Evolutionary conservation across 331 rosid genomes (phyloP).

Genomic region (Spiraea crenata): DNA sequence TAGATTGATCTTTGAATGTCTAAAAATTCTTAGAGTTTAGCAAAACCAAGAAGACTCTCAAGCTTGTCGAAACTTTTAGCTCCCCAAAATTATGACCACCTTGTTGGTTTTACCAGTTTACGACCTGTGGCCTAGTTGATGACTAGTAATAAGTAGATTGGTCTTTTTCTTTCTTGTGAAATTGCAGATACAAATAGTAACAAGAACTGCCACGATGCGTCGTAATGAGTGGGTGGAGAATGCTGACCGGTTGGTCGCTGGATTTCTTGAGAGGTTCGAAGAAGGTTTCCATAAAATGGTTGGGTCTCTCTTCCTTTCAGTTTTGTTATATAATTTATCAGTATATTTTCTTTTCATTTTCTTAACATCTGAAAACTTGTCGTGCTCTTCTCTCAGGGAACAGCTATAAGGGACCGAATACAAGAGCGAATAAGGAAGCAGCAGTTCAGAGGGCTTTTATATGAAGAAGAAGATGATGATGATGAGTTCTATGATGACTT

Average conservation of each 20-base stretch:
- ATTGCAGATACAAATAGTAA: conserved; percentile 69
- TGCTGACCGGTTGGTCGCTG: conserved; percentile 92
- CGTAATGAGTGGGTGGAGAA: conserved; percentile 95
- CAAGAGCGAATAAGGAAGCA: conserved; percentile 69
- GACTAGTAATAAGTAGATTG: neutral
- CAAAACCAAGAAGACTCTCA: neutral
- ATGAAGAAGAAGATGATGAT: conserved; percentile 48
- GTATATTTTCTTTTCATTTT: neutral
- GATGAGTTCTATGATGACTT: conserved; percentile 45
- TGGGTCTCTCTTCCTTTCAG: neutral
- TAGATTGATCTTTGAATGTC: neutral
- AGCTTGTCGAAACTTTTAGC: neutral
- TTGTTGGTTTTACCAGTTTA: neutral
- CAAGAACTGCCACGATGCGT: conserved; percentile 72
- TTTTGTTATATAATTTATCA: neutral
- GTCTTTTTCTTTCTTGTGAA: conserved; percentile 2
- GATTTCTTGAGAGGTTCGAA: conserved; percentile 94
- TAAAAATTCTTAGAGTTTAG: neutral
- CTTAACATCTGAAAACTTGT: neutral
- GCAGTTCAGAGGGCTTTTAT: conserved; percentile 43
- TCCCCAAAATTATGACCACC: neutral
- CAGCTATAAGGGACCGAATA: conserved; percentile 83
- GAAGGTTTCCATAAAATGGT: conserved; percentile 98
- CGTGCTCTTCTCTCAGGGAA: conserved; percentile 53
- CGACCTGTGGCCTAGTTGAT: neutral